Evolutionary conservation across 83 land plant species (phyloP).

Genomic region (Picea abies): DNA sequence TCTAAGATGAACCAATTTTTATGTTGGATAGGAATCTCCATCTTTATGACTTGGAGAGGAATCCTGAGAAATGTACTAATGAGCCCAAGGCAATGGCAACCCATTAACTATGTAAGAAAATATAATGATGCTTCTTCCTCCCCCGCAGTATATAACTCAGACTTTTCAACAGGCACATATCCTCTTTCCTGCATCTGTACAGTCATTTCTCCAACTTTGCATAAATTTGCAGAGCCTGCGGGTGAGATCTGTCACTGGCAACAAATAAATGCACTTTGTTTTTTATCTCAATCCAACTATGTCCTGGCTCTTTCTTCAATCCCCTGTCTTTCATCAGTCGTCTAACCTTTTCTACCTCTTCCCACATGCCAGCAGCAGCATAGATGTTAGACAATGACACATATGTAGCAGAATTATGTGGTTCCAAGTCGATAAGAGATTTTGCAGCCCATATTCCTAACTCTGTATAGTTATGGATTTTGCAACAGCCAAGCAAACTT

Average conservation of each 20-base stretch:
- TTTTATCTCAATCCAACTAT: slow-evolving; percentile 38
- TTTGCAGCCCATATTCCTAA: slow-evolving; percentile 43
- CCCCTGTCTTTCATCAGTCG: slow-evolving; percentile 37
- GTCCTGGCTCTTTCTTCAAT: slow-evolving; percentile 44
- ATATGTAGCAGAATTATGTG: slow-evolving; percentile 41
- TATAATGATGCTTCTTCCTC: no score
- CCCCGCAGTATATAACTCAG: no score
- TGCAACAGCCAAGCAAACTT: slow-evolving; percentile 42
- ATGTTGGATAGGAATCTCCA: no score
- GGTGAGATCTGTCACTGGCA: slow-evolving; percentile 4
- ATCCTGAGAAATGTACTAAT: no score
- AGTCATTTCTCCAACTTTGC: slow-evolving; percentile 14
- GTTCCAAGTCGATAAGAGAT: slow-evolving; percentile 25
- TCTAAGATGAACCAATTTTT: no score
- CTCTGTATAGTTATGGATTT: slow-evolving; percentile 39
- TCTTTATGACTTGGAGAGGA: no score
- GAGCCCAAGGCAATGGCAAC: no score
- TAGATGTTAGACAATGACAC: slow-evolving; percentile 45
- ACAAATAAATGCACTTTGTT: not conserved
- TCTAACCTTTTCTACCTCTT: slow-evolving; percentile 28
- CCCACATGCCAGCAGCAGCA: slow-evolving; percentile 36
- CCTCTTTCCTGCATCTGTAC: slow-evolving; percentile 23
- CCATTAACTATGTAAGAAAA: no score
- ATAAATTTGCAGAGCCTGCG: not conserved
- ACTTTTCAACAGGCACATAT: slow-evolving; percentile 20